A percentile compares a stretch with the other conserved stretches of the same genome.
Evolutionary conservation across 164 flowering plant genomes (phyloP).

Genomic region (Annona cherimola): DNA sequence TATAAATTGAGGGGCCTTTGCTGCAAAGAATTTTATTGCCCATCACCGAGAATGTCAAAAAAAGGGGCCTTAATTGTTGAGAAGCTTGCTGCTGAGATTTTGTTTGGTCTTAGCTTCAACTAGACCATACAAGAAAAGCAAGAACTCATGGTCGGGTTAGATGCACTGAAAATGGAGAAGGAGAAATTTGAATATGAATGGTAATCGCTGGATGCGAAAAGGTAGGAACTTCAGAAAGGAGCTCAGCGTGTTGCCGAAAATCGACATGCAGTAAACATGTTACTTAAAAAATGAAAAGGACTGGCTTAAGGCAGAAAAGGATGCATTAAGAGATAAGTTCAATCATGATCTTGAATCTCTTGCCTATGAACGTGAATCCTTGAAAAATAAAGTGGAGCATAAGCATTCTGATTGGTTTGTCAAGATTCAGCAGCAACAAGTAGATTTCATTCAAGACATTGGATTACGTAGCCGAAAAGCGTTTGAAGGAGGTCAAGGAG

Average conservation of each 20-base stretch:
- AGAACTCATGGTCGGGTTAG: constrained; percentile 64
- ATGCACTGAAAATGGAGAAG: constrained; percentile 67
- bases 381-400: constrained; percentile 51
- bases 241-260: constrained; percentile 58
- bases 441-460: constrained; percentile 53
- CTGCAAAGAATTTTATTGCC: too few species aligned
- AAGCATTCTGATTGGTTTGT: constrained; percentile 77
- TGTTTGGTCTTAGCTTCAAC: too few species aligned
- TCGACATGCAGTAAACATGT: constrained; percentile 38
- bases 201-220: constrained; percentile 88
- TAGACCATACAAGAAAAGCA: too few species aligned
- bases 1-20: too few species aligned
- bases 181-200: constrained; percentile 87
- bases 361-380: constrained; percentile 60
- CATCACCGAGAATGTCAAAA: too few species aligned
- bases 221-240: constrained; percentile 57
- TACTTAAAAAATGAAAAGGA: constrained; percentile 81
- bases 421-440: constrained; percentile 76
- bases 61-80: too few species aligned
- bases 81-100: too few species aligned
- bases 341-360: constrained; percentile 59
- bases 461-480: too few species aligned
- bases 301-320: constrained; percentile 59
- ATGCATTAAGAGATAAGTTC: constrained; percentile 51
- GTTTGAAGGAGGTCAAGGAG: too few species aligned